Evolutionary conservation across 345 rosid genomes (phyloP).

Genomic region (Toxicodendron radicans): DNA sequence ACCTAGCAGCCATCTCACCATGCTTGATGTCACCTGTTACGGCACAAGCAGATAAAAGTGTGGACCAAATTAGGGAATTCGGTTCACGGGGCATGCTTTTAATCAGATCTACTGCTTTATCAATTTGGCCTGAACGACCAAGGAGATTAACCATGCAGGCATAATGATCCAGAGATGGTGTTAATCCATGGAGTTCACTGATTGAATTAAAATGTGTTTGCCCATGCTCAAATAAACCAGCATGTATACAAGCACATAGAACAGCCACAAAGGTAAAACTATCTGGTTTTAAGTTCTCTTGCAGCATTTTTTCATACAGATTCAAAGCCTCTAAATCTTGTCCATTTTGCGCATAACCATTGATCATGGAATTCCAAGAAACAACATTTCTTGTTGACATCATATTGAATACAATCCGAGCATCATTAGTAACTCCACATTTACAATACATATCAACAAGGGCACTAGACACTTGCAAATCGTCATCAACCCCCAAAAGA

Average conservation of each 20-base stretch:
- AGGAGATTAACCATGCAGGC: slow-evolving; percentile 56
- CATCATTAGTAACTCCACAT: slow-evolving; percentile 51
- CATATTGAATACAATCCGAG: slow-evolving; percentile 36
- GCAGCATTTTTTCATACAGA: slow-evolving; percentile 48
- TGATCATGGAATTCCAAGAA: slow-evolving; percentile 62
- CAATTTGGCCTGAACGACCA: slow-evolving; percentile 47
- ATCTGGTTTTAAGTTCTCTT: slow-evolving; percentile 50
- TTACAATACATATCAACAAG: slow-evolving; percentile 58
- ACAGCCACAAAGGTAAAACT: slow-evolving; percentile 47
- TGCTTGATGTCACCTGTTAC: slow-evolving; percentile 39
- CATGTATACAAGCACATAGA: slow-evolving; percentile 61
- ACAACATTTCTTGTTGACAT: slow-evolving; percentile 45
- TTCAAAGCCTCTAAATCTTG: slow-evolving; percentile 50
- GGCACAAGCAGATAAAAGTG: slow-evolving; percentile 47
- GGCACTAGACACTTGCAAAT: slow-evolving; percentile 58
- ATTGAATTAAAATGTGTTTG: slow-evolving; percentile 51
- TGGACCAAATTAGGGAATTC: slow-evolving; percentile 52
- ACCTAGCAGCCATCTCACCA: slow-evolving; percentile 56
- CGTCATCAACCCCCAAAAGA: slow-evolving; percentile 38
- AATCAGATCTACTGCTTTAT: slow-evolving; percentile 45
- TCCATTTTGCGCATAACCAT: slow-evolving; percentile 59
- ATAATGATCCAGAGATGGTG: slow-evolving; percentile 48
- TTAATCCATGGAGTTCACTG: slow-evolving; percentile 33
- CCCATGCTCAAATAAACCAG: slow-evolving; percentile 51
- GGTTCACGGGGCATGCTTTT: slow-evolving; percentile 45